Evolutionary conservation across 202 grass and related monocot species (phyloP), one percentile per base, ranked within the genome.

Genomic region (Hordeum pubiflorum): DNA sequence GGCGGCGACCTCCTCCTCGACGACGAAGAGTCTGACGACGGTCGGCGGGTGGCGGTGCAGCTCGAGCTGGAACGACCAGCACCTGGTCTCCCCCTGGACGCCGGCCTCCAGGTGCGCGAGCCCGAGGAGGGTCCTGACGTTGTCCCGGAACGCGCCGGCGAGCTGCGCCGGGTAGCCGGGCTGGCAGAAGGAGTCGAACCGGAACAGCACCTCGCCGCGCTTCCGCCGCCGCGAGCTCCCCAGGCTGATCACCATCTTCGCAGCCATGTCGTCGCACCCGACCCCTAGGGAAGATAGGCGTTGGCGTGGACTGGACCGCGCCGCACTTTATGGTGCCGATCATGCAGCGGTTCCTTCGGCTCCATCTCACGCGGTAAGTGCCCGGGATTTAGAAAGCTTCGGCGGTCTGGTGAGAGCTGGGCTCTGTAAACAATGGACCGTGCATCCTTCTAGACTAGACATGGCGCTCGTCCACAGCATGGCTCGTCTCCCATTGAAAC

Each of bases 31-130:
- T 78, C 84, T 83, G 41, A 93, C 74, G 37, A 87, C 79, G 55
- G 87, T 88, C 0, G 81, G 92, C 14, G 89, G 90, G 82, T 93
- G 92, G 77, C 69, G 88, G 70, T 84, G 87, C 52, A 93, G 86
- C 85, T 94, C 86, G 11, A 93, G 84, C 75, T 93, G 90, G 88
- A 98, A 98, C 29, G 88, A 95, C 87, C 88, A 92, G 76, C 87
- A 91, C 78, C 77, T 84, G 83, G 84, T 75, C 60, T 89, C 88
- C 1, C 84, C 90, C 58, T 89, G 89, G 18, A 18, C 90, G 70
- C 80, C 79, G 67, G 82, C 87, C 92, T 98, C 95, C 11, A 79
- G 69, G 58, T 87, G 80, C 27, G 86, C 90, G 17, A 86, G 89
- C 48, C 82, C 80, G 7, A 94, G 82, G 11, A 95, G 77, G 54